These are phyloP conservation scores for Amylostereum areolatum DNA, from an alignment of 1,284 basidiomycete genomes.

Conservation along the genomic window DNA sequence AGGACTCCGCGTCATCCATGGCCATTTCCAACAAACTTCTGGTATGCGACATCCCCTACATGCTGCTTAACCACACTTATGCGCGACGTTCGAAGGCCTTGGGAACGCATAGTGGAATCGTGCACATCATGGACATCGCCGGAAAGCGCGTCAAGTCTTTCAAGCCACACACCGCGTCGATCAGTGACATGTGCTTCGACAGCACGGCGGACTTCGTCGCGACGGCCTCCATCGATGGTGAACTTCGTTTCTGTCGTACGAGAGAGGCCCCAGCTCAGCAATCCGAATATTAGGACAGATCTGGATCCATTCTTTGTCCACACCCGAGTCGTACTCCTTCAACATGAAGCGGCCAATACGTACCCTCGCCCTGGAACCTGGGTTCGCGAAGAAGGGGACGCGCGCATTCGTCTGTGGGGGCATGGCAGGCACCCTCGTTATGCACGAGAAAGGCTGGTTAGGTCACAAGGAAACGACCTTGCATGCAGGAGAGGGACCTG, in stretches of 20 bases:
- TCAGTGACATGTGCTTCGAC: conserved; percentile 86
- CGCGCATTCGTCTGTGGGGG: conserved; percentile 93
- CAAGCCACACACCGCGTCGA: conserved; percentile 87
- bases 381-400: conserved; percentile 76
- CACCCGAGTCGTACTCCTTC: conserved; percentile 81
- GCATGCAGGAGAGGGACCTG: conserved; percentile 88
- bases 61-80: conserved; percentile 1
- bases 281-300: conserved; percentile 67
- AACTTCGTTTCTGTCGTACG: conserved; percentile 16
- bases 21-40: conserved; percentile 73
- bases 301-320: conserved; percentile 80
- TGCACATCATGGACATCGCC: conserved; percentile 79
- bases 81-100: conserved; percentile 49
- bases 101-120: conserved; percentile 88
- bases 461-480: conserved; percentile 89
- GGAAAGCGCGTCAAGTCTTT: conserved; percentile 88
- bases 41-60: conserved; percentile 35
- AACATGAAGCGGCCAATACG: conserved; percentile 93
- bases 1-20: conserved; percentile 83
- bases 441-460: conserved; percentile 95
- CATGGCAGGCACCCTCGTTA: conserved; percentile 79
- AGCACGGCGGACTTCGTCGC: conserved; percentile 85
- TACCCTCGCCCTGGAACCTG: conserved; percentile 86
- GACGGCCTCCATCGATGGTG: conserved; percentile 93
- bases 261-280: neutral